Base-by-base conservation (phyloP, 805 yeast genomes). In the Ogataea polymorpha region DNA sequence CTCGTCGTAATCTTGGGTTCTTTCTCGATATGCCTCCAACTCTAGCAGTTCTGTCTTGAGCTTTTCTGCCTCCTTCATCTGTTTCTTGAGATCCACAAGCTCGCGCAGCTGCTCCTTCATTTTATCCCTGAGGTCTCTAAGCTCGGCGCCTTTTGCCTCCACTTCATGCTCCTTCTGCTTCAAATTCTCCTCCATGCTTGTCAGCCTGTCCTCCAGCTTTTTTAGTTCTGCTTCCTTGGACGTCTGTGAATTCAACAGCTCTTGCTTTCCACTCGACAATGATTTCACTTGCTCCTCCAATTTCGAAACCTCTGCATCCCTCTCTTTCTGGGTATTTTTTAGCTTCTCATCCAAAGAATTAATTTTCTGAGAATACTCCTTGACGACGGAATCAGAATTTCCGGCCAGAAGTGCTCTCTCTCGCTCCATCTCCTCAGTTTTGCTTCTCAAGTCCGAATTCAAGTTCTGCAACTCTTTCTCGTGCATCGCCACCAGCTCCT, bases 321-420 rank as follows among this genome's bases (percentile, higher is more conserved):
- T 31, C 27, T 42, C 30, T 21, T 44, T 18, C 28, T 48, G 39
- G 26, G 41, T 1, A 12, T 20, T 10, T 46, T 43, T 36, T 41
- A 50, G 29, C 20, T 58, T 52, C 5, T 59, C 67, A 44, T 78
- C 82, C 12, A 78, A 51, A 7, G 46, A 50, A 12, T 65, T 60
- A 7, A 76, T 67, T 49, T 69, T 73, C 23, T 68, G 72, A 9
- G 72, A 63, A 47, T 75, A 76, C 41, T 75, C 77, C 46, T 71
- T 66, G 0, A 75, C 63, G 0, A 72, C 62, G 0, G 75, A 65
- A 41, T 74, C 78, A 0, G 83, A 76, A 35, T 63, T 72, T 39
- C 74, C 73, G 39, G 68, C 68, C 10, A 75, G 53, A 50, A 72
- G 58, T 10, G 59, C 62, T 40, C 82, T 61, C 50, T 77, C 82